A percentile compares a stretch with the other conserved stretches of the same genome.
Evolutionary conservation across 805 yeast species (phyloP).

Genomic region (Ogataea polymorpha): DNA sequence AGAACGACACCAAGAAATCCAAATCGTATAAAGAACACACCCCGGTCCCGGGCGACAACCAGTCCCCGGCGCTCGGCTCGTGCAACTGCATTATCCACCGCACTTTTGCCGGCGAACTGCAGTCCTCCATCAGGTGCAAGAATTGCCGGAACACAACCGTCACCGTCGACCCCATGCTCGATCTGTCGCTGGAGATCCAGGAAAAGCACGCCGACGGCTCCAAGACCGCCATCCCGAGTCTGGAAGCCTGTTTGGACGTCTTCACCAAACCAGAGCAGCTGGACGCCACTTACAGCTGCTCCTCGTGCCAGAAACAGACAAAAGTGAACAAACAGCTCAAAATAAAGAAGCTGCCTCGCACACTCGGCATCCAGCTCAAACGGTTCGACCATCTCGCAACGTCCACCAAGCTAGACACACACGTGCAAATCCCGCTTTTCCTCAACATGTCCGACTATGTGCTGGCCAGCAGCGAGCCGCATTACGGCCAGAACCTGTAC

Average conservation of each 20-base stretch:
- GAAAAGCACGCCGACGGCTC: slow-evolving; percentile 30
- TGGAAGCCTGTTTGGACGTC: slow-evolving; percentile 66
- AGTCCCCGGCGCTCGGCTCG: slow-evolving; percentile 1
- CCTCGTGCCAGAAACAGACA: slow-evolving; percentile 57
- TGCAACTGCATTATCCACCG: slow-evolving; percentile 84
- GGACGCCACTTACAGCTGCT: slow-evolving; percentile 72
- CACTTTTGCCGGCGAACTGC: slow-evolving; percentile 78
- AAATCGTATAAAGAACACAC: slow-evolving; percentile 22
- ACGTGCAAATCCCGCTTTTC: slow-evolving; percentile 67
- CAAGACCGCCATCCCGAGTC: slow-evolving; percentile 26
- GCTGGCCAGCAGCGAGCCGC: slow-evolving; percentile 10
- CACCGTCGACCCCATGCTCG: slow-evolving; percentile 87
- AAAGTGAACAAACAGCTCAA: slow-evolving; percentile 71
- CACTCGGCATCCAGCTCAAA: slow-evolving; percentile 81
- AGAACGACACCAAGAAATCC: slow-evolving; percentile 33
- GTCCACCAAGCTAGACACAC: slow-evolving; percentile 71
- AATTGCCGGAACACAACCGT: slow-evolving; percentile 61
- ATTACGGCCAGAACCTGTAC: slow-evolving; percentile 40
- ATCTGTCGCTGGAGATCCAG: slow-evolving; percentile 74
- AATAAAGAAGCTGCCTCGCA: slow-evolving; percentile 68
- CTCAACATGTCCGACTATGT: slow-evolving; percentile 68
- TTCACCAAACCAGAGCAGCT: slow-evolving; percentile 77
- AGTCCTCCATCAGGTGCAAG: slow-evolving; percentile 73
- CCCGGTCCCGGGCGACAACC: slow-evolving; percentile 14
- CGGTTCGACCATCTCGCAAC: slow-evolving; percentile 62